A percentile compares a stretch with the other conserved stretches of the same genome.
These are phyloP conservation scores for Elaeis oleifera DNA, from an alignment of 202 grass and related monocot species.

Conservation along the genomic window DNA sequence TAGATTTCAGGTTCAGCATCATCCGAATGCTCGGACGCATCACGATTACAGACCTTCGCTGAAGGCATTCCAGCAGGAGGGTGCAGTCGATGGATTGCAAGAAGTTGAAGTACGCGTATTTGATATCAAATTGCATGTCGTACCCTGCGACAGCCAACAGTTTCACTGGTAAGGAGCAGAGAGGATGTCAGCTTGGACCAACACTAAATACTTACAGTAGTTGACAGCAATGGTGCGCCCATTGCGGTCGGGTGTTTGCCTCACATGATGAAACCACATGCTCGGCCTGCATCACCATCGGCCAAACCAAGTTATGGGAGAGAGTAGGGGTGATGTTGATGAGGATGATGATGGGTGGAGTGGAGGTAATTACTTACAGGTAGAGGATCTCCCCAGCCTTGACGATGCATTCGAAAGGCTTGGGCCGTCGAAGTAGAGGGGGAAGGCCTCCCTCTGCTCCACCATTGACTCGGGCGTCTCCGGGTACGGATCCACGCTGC, in stretches of 20 bases:
- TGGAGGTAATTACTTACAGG: conserved; percentile 24
- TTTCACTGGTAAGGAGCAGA: background rate
- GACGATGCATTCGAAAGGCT: conserved; percentile 68
- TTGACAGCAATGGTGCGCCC: conserved; percentile 83
- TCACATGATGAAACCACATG: conserved; percentile 98
- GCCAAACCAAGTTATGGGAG: background rate
- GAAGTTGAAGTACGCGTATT: conserved; percentile 92
- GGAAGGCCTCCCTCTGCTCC: conserved; percentile 39
- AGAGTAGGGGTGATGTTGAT: too few species aligned
- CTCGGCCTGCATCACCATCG: conserved; percentile 39
- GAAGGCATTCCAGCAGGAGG: background rate
- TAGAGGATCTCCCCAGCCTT: conserved; percentile 86
- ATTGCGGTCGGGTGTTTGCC: conserved; percentile 65
- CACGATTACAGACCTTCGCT: background rate
- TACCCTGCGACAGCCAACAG: conserved; percentile 39
- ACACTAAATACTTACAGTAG: conserved; percentile 37
- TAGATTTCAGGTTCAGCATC: too few species aligned
- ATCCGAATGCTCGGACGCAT: too few species aligned
- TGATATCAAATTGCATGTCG: conserved; percentile 97
- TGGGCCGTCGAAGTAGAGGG: conserved; percentile 74
- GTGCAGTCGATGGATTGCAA: conserved; percentile 34
- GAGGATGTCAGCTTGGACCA: background rate
- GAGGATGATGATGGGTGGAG: background rate
- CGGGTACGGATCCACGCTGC: conserved; percentile 74
- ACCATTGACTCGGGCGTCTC: conserved; percentile 41